These are phyloP conservation scores for Amanita polypyramis DNA, from an alignment of 768 basidiomycete genomes.

Conservation along the genomic window DNA sequence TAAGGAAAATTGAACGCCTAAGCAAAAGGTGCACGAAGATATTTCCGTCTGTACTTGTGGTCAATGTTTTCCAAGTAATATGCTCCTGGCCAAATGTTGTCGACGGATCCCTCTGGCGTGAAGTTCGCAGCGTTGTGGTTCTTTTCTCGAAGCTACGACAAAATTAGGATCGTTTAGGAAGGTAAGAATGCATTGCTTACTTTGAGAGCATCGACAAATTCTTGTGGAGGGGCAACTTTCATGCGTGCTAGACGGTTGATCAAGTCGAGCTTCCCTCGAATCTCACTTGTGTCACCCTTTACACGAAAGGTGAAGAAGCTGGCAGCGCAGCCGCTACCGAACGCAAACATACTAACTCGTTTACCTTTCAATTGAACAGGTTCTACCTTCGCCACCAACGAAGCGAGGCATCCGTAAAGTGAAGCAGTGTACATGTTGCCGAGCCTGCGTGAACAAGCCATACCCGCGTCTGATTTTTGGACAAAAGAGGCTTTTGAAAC, in stretches of 20 bases:
- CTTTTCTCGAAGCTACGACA: conserved; percentile 80
- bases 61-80: conserved; percentile 93
- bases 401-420: conserved; percentile 89
- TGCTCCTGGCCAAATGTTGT: conserved; percentile 89
- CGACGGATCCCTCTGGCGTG: conserved; percentile 74
- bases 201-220: conserved; percentile 68
- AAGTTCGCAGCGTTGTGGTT: conserved; percentile 89
- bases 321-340: conserved; percentile 91
- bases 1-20: conserved; percentile 13
- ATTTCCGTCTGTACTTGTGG: conserved; percentile 85
- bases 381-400: conserved; percentile 65
- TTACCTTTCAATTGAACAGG: conserved; percentile 66
- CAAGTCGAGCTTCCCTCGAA: conserved; percentile 76
- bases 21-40: conserved; percentile 40
- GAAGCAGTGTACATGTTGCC: conserved; percentile 99
- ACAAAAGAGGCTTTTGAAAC: conserved; percentile 68
- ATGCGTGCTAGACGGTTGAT: conserved; percentile 66
- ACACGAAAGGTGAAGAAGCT: conserved; percentile 85
- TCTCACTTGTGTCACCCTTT: conserved; percentile 79
- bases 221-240: conserved; percentile 87
- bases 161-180: conserved; percentile 6
- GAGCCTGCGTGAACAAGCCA: conserved; percentile 81
- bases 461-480: conserved; percentile 66
- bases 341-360: conserved; percentile 91
- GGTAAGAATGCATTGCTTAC: conserved; percentile 28